Base-by-base conservation (phyloP, 495 filamentous ascomycete genomes). In the Copromyces sp. region DNA sequence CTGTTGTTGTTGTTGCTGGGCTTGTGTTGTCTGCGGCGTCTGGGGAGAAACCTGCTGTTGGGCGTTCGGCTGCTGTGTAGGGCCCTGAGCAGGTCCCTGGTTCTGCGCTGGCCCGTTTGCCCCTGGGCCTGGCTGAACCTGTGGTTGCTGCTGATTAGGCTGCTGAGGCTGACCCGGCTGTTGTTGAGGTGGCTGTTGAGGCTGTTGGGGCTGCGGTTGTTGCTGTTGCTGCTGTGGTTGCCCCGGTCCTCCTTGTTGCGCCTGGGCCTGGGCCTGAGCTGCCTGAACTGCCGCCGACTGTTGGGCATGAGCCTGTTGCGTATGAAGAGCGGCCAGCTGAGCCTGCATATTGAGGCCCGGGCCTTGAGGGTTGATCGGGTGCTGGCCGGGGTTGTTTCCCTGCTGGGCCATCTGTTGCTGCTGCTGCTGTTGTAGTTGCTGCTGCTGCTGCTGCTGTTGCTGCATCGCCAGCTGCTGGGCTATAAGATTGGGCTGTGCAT, bases 391-490 rank as follows among this genome's bases (percentile, higher is more conserved):
- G 69, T 81, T 80, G 11, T 75, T 79, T 20, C 76, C 81, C 65
- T 83, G 82, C 44, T 82, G 80, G 38, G 83, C 65, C 76, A 83
- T 81, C 35, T 80, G 79, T 16, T 83, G 87, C 73, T 84, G 82
- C 2, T 86, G 84, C 69, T 88, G 87, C 68, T 83, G 82, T 74
- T 89, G 86, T 0, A 84, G 82, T 74, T 87, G 82, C 69, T 86
- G 84, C 32, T 83, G 82, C 32, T 83, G 82, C 71, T 84, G 84
- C 61, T 87, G 78, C 53, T 80, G 77, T 14, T 81, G 76, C 69
- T 78, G 78, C 0, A 79, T 20, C 3, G 78, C 77, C 39, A 81
- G 53, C 16, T 80, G 78, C 32, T 79, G 78, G n/a, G 74, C 77
- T 17, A 77, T 68, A 53, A 78, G 71, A 41, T 69, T 73, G 5